Conservation (phyloP, 208 protist genomes). For the Phytomonas serpens region DNA sequence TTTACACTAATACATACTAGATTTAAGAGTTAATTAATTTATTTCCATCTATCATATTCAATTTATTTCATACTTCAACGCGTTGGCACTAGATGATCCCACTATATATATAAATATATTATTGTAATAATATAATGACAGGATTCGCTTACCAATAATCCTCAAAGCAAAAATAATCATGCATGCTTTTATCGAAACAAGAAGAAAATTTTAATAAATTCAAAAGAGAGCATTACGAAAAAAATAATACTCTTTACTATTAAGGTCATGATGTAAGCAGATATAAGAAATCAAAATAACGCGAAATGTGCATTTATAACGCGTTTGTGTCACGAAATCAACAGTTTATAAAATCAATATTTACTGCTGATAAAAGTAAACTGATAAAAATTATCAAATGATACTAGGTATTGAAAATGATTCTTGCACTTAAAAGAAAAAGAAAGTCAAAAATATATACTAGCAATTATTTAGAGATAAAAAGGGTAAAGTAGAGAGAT, state of each 20-base stretch:
- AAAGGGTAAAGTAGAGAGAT: conserved; percentile 9
- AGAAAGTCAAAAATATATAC: conserved; percentile 10
- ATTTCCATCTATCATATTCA: not conserved
- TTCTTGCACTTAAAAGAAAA: conserved; percentile 3
- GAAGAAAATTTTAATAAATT: not conserved
- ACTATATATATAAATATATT: not conserved
- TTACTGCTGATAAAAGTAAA: not conserved
- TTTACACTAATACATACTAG: not conserved
- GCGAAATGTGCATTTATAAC: not conserved
- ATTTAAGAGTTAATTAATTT: conserved; percentile 1
- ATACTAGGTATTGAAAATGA: not conserved
- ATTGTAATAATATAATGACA: not conserved
- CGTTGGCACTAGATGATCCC: not conserved
- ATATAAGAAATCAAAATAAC: not conserved
- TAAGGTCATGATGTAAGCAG: not conserved
- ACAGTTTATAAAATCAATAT: conserved; percentile 2
- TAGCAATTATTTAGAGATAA: conserved; percentile 9
- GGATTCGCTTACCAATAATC: not conserved
- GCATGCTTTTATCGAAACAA: not conserved
- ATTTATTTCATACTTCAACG: not conserved
- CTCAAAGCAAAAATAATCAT: not conserved
- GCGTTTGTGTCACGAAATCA: conserved; percentile 1
- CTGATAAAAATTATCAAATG: not conserved
- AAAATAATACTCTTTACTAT: not conserved
- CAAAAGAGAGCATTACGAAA: not conserved